Evolutionary conservation across 805 yeast genomes (phyloP).

Genomic region (Spathaspora sp.): DNA sequence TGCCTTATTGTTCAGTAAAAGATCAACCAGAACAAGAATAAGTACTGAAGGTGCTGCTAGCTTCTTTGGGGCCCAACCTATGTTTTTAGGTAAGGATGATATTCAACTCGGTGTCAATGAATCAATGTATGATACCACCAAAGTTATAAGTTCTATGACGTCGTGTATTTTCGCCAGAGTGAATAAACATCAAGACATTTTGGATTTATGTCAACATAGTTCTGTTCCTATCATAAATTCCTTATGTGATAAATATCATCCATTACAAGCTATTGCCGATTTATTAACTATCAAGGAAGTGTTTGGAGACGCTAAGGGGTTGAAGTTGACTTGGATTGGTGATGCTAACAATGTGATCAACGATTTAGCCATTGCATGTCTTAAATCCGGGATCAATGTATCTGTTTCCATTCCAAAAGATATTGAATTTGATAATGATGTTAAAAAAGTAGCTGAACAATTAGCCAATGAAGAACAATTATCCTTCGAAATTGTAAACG

Average conservation of each 20-base stretch:
- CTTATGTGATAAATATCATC: slow-evolving; percentile 89
- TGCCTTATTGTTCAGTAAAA: slow-evolving; percentile 80
- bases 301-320: slow-evolving; percentile 53
- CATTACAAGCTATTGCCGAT: slow-evolving; percentile 93
- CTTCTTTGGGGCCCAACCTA: slow-evolving; percentile 91
- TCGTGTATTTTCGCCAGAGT: slow-evolving; percentile 98
- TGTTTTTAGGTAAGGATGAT: slow-evolving; percentile 95
- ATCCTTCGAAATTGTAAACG: slow-evolving; percentile 57
- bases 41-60: slow-evolving; percentile 93
- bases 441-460: slow-evolving; percentile 51
- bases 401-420: slow-evolving; percentile 82
- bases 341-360: slow-evolving; percentile 95
- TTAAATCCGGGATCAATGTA: slow-evolving; percentile 79
- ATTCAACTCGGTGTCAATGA: slow-evolving; percentile 97
- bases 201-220: slow-evolving; percentile 72
- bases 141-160: slow-evolving; percentile 91
- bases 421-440: slow-evolving; percentile 55
- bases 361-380: slow-evolving; percentile 85
- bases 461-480: slow-evolving; percentile 45
- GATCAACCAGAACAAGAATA: slow-evolving; percentile 93
- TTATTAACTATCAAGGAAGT: slow-evolving; percentile 80
- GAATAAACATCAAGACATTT: slow-evolving; percentile 76
- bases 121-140: slow-evolving; percentile 81
- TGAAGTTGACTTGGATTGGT: slow-evolving; percentile 93
- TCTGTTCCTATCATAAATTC: slow-evolving; percentile 91